phyloP scores from a whole-genome alignment of 75 land plant species.

The Picea glauca region DNA sequence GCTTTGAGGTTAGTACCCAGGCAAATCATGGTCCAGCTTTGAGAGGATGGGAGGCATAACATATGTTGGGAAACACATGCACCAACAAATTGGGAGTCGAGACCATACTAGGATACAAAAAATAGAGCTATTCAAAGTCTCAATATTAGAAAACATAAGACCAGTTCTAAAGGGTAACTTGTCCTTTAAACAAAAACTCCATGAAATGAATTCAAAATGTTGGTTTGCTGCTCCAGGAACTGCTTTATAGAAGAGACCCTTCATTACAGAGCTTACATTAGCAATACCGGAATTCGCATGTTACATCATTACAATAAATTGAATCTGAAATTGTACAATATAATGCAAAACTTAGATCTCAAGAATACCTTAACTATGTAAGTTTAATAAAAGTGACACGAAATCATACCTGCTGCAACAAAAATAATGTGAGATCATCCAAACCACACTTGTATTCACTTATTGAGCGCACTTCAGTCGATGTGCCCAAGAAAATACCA shows the following conservation, averaged over 20 bases:
- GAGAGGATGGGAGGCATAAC: no score
- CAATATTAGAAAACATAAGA: no score
- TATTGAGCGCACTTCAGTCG: constrained; percentile 15
- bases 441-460: constrained; percentile 57
- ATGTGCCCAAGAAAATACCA: constrained; percentile 33
- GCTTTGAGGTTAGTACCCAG: no score
- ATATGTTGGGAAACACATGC: no score
- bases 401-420: constrained; percentile 74
- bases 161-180: no score
- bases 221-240: not conserved
- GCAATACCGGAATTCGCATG: not conserved
- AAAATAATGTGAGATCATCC: constrained; percentile 70
- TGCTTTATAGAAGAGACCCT: not conserved
- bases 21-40: no score
- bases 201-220: not conserved
- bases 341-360: not conserved
- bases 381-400: not conserved
- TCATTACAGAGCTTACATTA: not conserved
- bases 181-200: no score
- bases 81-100: no score
- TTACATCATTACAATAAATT: not conserved
- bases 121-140: no score
- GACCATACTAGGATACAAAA: no score
- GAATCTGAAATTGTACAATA: not conserved
- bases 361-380: not conserved